These are phyloP conservation scores for Paramecium caudatum DNA, from an alignment of 73 alveolate genomes.

Conservation along the genomic window DNA sequence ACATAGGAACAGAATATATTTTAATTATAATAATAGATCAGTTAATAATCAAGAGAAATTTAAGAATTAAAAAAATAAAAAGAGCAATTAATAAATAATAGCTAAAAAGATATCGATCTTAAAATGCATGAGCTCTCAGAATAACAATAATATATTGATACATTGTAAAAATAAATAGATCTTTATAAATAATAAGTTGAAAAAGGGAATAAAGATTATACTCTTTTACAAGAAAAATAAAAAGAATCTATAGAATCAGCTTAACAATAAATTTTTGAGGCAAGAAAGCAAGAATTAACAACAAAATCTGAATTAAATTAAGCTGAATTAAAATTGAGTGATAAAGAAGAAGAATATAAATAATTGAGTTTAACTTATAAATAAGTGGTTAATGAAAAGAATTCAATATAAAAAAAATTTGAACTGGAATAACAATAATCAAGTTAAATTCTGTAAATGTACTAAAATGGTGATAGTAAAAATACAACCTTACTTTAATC, in stretches of 20 bases:
- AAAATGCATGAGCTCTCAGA: background rate
- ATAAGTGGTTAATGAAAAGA: conserved; percentile 4
- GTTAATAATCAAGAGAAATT: background rate
- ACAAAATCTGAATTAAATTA: background rate
- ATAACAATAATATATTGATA: background rate
- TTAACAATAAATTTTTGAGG: background rate
- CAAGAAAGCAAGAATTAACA: background rate
- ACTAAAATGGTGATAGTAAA: conserved; percentile 6
- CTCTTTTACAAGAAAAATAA: background rate
- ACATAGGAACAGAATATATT: background rate
- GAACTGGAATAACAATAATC: background rate
- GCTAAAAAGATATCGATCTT: conserved; percentile 1
- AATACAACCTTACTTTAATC: background rate
- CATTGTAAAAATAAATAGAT: background rate
- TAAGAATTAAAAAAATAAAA: background rate
- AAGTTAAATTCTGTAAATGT: background rate
- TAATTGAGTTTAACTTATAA: background rate
- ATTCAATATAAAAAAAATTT: background rate
- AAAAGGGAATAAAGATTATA: background rate
- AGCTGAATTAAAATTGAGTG: background rate
- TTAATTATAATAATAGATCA: background rate
- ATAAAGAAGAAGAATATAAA: conserved; percentile 17
- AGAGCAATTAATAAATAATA: background rate
- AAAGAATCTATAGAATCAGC: background rate
- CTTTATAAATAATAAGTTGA: background rate